Base-by-base conservation (phyloP, 164 flowering plant species). In the Akebia trifoliata region DNA sequence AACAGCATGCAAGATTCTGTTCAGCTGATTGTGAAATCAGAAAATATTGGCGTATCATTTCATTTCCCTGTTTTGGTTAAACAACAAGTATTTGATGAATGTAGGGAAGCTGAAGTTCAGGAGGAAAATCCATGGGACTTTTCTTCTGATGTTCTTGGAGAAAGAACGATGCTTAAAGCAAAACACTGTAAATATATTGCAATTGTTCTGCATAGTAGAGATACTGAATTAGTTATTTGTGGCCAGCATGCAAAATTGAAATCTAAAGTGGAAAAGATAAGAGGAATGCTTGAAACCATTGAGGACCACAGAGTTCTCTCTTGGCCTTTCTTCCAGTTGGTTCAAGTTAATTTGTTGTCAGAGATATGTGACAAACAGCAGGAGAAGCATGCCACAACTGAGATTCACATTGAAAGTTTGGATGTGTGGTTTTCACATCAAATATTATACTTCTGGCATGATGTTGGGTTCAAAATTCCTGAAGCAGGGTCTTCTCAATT, bases 401-500 rank as follows among this genome's bases (percentile, higher is more conserved):
- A 69, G 10, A 53, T 83, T 50, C 71, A 54, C 20, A 65, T 78
- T 69, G 84, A 81, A 32, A 61, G 64, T 57, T 22, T 81, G 50
- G 88, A 90, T 67, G 60, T 87, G 20, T 75, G 81, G 76, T 61
- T 87, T 43, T 81, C 97, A 45, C 77, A 80, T 78, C 76, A 79
- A 47, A 59, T 77, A 34, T 71, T 93, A 30, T 64, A 69, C 67
- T 81, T 90, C 58, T 82, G 81, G 81, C 61, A 64, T 66, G 76
- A 52, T 54, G 47, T 76, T 29, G 30, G 15, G 25, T 66, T 78
- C 40, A 59, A 62, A 30, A 22, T 52, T 62, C 69, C 82, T 61
- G 71, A 69, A 57, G 62, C 71, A 15, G 59, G 61, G 2, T 59
- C 85, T 62, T 70, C 86, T 61, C 76, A 72, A 20, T 26, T 52